Percentiles rank a stretch among this genome's conserved stretches.
Conservation (phyloP, 129 eudicot species). For the Flaveria trinervia region DNA sequence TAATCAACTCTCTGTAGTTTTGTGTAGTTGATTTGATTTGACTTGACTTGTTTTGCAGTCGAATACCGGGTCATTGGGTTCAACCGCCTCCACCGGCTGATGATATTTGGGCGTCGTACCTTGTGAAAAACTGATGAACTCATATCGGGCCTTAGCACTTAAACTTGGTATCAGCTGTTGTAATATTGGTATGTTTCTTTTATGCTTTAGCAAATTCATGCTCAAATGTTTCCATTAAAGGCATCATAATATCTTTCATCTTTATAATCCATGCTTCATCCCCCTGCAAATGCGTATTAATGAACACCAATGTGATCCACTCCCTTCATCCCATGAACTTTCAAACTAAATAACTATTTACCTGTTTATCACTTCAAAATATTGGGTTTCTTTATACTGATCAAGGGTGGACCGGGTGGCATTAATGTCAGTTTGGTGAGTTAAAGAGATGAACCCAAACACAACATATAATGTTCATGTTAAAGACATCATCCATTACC, state of each 20-base stretch:
- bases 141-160: not conserved
- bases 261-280: no score
- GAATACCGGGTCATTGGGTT: conserved; percentile 99
- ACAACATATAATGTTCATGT: not conserved
- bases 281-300: no score
- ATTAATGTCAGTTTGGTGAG: no score
- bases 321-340: not conserved
- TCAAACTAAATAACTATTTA: no score
- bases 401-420: no score
- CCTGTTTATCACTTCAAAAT: not conserved
- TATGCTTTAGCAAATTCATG: conserved; percentile 1
- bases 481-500: no score
- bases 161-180: not conserved
- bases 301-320: not conserved
- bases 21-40: conserved; percentile 3
- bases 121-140: conserved; percentile 54
- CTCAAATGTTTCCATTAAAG: not conserved
- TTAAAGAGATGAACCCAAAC: not conserved
- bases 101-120: conserved; percentile 90
- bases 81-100: conserved; percentile 90
- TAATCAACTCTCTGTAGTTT: not conserved
- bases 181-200: conserved; percentile 12
- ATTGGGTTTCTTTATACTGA: not conserved
- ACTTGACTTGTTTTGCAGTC: conserved; percentile 47
- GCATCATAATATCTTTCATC: not conserved